Evolutionary conservation across 371 early-diverging fungal genomes (phyloP).

Genomic region (Lichtheimia ornata): DNA sequence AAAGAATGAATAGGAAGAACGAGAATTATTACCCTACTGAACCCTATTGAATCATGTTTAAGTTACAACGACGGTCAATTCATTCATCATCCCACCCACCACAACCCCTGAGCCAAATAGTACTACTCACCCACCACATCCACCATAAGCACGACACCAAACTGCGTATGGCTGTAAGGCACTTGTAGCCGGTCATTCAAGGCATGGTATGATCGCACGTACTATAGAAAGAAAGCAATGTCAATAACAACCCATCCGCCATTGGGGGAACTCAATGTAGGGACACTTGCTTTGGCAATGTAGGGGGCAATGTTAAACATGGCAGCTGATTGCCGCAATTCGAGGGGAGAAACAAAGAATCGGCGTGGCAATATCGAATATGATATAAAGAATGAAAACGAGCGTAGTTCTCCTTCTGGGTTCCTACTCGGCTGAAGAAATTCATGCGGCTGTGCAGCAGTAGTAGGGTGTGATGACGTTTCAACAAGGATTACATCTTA

Average conservation of each 20-base stretch:
- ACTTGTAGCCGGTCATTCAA: constrained; percentile 44
- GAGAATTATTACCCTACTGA: background rate
- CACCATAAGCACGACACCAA: constrained; percentile 66
- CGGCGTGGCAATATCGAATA: too few relatives aligned
- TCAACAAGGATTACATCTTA: too few relatives aligned
- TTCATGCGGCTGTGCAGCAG: too few relatives aligned
- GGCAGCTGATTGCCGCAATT: constrained; percentile 11
- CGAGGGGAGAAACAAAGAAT: too few relatives aligned
- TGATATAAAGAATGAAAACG: too few relatives aligned
- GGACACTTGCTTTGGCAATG: constrained; percentile 25
- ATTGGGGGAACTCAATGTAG: background rate
- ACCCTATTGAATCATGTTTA: background rate
- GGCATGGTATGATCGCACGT: constrained; percentile 56
- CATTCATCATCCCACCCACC: background rate
- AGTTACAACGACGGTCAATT: constrained; percentile 1
- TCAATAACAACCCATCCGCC: background rate
- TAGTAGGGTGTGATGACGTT: too few relatives aligned
- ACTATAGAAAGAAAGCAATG: constrained; percentile 24
- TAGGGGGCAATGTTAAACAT: constrained; percentile 31
- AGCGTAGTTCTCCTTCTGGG: too few relatives aligned
- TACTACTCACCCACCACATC: constrained; percentile 52
- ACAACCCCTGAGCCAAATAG: background rate
- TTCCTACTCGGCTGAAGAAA: too few relatives aligned
- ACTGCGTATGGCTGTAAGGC: constrained; percentile 58
- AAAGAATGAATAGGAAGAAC: background rate